These are phyloP conservation scores for Bacidia gigantensis DNA, from an alignment of 495 filamentous ascomycete species.

Conservation along the genomic window DNA sequence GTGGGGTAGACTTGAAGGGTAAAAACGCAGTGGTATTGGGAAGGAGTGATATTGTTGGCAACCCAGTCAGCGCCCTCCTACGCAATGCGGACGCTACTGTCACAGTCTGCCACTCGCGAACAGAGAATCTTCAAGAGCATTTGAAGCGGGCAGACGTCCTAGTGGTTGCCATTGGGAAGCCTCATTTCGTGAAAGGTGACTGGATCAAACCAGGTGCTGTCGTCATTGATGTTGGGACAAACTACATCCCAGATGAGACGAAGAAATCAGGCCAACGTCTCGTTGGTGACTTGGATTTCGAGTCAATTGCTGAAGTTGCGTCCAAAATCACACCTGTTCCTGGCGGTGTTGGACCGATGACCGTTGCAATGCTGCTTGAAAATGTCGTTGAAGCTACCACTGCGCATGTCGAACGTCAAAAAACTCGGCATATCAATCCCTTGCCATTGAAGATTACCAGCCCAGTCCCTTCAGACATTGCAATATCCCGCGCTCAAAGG, in stretches of 20 bases:
- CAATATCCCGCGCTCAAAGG: slow-evolving; percentile 73
- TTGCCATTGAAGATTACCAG: slow-evolving; percentile 58
- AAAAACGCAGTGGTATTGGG: slow-evolving; percentile 94
- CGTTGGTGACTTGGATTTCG: slow-evolving; percentile 93
- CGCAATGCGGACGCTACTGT: slow-evolving; percentile 95
- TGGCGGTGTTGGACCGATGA: slow-evolving; percentile 96
- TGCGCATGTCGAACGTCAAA: slow-evolving; percentile 67
- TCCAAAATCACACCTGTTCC: slow-evolving; percentile 96
- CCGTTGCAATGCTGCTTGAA: slow-evolving; percentile 87
- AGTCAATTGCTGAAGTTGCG: slow-evolving; percentile 70
- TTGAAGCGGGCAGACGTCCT: slow-evolving; percentile 80
- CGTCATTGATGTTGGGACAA: slow-evolving; percentile 95
- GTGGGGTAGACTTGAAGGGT: slow-evolving; percentile 67
- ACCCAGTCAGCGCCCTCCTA: slow-evolving; percentile 86
- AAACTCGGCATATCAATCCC: slow-evolving; percentile 58
- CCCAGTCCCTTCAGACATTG: slow-evolving; percentile 88
- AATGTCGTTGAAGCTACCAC: slow-evolving; percentile 82
- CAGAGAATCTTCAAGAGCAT: slow-evolving; percentile 52
- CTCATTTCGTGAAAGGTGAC: slow-evolving; percentile 80
- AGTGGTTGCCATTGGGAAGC: slow-evolving; percentile 79
- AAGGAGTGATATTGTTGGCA: slow-evolving; percentile 92
- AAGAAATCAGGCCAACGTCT: slow-evolving; percentile 87
- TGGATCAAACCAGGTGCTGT: slow-evolving; percentile 90
- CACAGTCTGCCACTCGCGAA: slow-evolving; percentile 87
- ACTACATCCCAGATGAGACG: slow-evolving; percentile 85